Evolutionary conservation across 768 basidiomycete species (phyloP).

Genomic region (Tylopilus sp.): DNA sequence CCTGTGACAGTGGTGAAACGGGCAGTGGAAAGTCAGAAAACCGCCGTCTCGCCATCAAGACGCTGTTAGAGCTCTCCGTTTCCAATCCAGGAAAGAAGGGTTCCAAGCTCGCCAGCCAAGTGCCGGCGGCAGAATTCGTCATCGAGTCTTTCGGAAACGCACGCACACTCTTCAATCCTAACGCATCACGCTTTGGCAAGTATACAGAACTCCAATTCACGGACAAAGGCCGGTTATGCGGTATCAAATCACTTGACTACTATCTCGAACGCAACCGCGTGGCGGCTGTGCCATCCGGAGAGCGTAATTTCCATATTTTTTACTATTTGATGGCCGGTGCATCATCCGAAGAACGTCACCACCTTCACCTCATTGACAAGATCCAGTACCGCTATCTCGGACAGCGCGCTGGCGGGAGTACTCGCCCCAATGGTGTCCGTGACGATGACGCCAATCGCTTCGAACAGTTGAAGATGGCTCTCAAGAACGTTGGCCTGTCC

Average conservation of each 20-base stretch:
- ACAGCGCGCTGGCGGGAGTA: slow-evolving; percentile 48
- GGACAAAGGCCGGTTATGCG: slow-evolving; percentile 76
- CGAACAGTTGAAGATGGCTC: slow-evolving; percentile 89
- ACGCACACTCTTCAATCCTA: slow-evolving; percentile 87
- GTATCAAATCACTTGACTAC: slow-evolving; percentile 74
- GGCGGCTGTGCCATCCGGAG: slow-evolving; percentile 82
- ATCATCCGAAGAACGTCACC: slow-evolving; percentile 80
- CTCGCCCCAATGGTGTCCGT: slow-evolving; percentile 44
- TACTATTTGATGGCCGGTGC: slow-evolving; percentile 96
- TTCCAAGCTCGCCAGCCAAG: slow-evolving; percentile 40
- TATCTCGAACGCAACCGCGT: slow-evolving; percentile 65
- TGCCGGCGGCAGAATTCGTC: slow-evolving; percentile 93
- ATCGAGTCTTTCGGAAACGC: slow-evolving; percentile 94
- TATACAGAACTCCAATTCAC: slow-evolving; percentile 98
- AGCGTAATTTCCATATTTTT: slow-evolving; percentile 97
- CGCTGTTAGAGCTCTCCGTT: slow-evolving; percentile 86
- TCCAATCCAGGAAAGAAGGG: slow-evolving; percentile 91
- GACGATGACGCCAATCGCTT: slow-evolving; percentile 87
- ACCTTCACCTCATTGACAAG: slow-evolving; percentile 80
- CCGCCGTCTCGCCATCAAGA: slow-evolving; percentile 85
- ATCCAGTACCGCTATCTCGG: slow-evolving; percentile 85
- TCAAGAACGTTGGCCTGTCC: slow-evolving; percentile 90
- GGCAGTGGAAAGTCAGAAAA: slow-evolving; percentile 94
- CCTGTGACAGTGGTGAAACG: slow-evolving; percentile 72
- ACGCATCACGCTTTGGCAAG: slow-evolving; percentile 95